A percentile compares a stretch with the other conserved stretches of the same genome.
These are phyloP conservation scores for Saturnispora gosingensis DNA, from an alignment of 805 yeast species.

Conservation along the genomic window DNA sequence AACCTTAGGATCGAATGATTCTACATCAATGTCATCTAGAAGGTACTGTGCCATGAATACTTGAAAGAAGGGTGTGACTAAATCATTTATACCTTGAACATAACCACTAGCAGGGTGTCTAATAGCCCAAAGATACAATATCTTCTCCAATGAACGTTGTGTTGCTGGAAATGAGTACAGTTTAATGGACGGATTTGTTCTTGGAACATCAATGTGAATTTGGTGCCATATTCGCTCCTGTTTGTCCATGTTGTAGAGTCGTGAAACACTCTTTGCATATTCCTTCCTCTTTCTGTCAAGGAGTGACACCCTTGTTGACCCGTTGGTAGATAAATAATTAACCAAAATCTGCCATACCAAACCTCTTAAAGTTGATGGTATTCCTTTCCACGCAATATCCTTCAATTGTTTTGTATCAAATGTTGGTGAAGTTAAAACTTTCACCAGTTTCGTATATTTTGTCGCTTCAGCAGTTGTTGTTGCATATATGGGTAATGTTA, in stretches of 20 bases:
- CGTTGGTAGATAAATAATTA: slow-evolving; percentile 85
- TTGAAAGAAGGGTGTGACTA: slow-evolving; percentile 88
- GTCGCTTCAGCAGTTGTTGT: slow-evolving; percentile 33
- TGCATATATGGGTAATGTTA: slow-evolving; percentile 25
- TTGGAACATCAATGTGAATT: slow-evolving; percentile 85
- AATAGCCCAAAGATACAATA: slow-evolving; percentile 88
- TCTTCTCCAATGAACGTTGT: slow-evolving; percentile 70
- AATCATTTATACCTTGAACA: slow-evolving; percentile 94
- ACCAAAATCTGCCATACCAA: slow-evolving; percentile 81
- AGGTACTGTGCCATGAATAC: slow-evolving; percentile 68
- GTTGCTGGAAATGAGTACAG: slow-evolving; percentile 62
- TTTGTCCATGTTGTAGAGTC: slow-evolving; percentile 47
- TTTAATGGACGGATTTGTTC: slow-evolving; percentile 81
- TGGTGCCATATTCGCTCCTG: slow-evolving; percentile 90
- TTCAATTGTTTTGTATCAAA: slow-evolving; percentile 64
- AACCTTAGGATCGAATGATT: slow-evolving; percentile 50
- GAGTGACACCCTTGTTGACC: slow-evolving; percentile 61
- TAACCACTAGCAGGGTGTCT: slow-evolving; percentile 97
- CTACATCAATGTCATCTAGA: slow-evolving; percentile 37
- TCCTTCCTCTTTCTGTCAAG: slow-evolving; percentile 77
- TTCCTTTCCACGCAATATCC: slow-evolving; percentile 88
- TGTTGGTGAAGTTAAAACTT: slow-evolving; percentile 41
- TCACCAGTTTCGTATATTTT: slow-evolving; percentile 58
- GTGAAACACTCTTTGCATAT: slow-evolving; percentile 64
- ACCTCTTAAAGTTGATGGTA: slow-evolving; percentile 74